Base-by-base conservation (phyloP, 371 early-diverging fungal species). In the Apophysomyces elegans region DNA sequence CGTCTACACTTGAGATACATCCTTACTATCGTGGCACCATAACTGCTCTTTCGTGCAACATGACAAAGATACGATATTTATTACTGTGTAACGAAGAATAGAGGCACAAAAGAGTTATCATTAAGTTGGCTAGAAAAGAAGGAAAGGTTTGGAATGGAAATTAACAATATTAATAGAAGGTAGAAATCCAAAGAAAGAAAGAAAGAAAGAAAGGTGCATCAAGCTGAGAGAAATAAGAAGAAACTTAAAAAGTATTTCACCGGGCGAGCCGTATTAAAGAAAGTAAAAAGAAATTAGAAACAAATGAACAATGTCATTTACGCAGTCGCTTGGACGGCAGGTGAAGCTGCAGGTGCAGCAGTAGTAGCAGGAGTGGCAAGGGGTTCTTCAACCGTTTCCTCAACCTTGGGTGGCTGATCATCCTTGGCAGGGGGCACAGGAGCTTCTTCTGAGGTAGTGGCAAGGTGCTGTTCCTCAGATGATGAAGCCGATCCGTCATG, bases 261-360 rank as follows among this genome's bases (percentile, higher is more conserved):
- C 43, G 14, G 18, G 54, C 21, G 54, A 50, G 21, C 21, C 54
- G 21, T 50, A 18, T 18, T 50, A 18, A 21, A 21, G 21, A 50
- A 50, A 18, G 54, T 21, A 50, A 21, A 21, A 47, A 18, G n/a
- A 47, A 36, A 47, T 12, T 37, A 37, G 50, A 37, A 21, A 50
- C 14, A 26, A 32, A 38, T 18, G 61, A 61, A 61, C 50, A 62
- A 45, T 47, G 45, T 62, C 21, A 18, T 57, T 63, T 32, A 65
- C 37, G 65, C 65, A 5, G 65, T 58, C 37, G 65, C 65, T 65
- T 65, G 65, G 18, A 65, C 65, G 41, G 50, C 46, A 9, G 65
- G 65, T 9, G 54, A 50, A 26, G 54, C 65, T 43, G 58, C 59
- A 38, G 58, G 32, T 26, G 65, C 41, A 21, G 65, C 37, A 9